Evolutionary conservation across 2,329 filamentous ascomycete genomes (phyloP).

Genomic region (Monilinia polystroma): DNA sequence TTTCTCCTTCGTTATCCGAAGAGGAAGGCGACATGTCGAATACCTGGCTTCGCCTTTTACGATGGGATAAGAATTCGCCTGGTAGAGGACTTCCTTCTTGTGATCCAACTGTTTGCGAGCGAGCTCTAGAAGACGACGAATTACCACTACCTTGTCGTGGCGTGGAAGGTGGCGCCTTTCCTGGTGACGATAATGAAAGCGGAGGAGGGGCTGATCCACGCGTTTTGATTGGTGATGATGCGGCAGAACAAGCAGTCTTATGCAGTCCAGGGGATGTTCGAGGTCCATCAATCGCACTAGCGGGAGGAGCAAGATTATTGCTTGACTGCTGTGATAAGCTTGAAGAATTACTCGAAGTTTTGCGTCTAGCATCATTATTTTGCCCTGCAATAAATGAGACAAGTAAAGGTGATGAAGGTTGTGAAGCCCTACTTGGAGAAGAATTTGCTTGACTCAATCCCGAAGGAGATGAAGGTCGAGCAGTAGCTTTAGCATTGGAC

Average conservation of each 20-base stretch:
- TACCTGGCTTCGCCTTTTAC: conserved; percentile 89
- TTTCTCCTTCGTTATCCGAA: conserved; percentile 93
- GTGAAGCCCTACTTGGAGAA: conserved; percentile 82
- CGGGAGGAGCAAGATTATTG: conserved; percentile 63
- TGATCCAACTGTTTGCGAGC: conserved; percentile 91
- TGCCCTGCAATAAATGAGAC: conserved; percentile 91
- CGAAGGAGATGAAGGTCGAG: conserved; percentile 84
- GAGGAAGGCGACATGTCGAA: conserved; percentile 97
- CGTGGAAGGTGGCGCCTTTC: conserved; percentile 54
- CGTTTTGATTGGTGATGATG: conserved; percentile 57
- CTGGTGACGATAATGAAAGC: conserved; percentile 56
- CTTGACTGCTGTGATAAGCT: conserved; percentile 77
- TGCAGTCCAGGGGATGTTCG: conserved; percentile 60
- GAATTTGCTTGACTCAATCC: conserved; percentile 75
- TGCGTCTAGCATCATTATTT: conserved; percentile 74
- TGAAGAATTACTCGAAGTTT: conserved; percentile 88
- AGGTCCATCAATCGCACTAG: conserved; percentile 69
- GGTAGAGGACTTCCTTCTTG: conserved; percentile 80
- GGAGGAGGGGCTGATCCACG: conserved; percentile 49
- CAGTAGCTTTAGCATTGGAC: conserved; percentile 75
- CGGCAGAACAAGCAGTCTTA: conserved; percentile 55
- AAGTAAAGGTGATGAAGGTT: conserved; percentile 85
- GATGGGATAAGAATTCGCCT: conserved; percentile 67
- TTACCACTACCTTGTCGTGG: conserved; percentile 58
- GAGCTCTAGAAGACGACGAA: conserved; percentile 62